Conservation (phyloP, 202 grass and related monocot genomes). For the Bolboschoenoplectus hybrid region DNA sequence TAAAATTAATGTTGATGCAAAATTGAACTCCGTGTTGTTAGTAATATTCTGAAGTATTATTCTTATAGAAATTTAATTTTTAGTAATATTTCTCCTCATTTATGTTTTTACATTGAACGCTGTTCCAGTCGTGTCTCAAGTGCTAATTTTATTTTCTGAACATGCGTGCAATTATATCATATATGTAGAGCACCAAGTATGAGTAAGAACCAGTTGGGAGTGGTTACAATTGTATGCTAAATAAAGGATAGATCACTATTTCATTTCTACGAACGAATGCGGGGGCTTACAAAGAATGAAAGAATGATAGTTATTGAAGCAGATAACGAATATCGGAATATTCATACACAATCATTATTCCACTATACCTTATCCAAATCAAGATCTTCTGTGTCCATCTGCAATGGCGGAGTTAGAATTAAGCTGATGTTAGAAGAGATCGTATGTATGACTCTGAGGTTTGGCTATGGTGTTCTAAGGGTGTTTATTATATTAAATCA, state of each 20-base stretch:
- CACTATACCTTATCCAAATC: not conserved
- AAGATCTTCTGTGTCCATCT: not conserved
- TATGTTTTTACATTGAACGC: not conserved
- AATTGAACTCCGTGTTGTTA: too few species aligned
- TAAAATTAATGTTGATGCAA: not conserved
- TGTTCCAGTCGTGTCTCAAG: not conserved
- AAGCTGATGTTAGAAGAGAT: too few species aligned
- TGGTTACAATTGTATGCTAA: conserved; percentile 11
- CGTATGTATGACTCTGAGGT: too few species aligned
- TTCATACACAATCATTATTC: conserved; percentile 11
- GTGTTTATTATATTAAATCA: too few species aligned
- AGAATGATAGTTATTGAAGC: not conserved
- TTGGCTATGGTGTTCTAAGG: too few species aligned
- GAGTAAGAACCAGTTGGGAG: not conserved
- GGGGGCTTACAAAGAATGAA: not conserved
- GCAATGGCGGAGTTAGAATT: too few species aligned
- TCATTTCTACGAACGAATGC: not conserved
- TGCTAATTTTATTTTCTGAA: conserved; percentile 3
- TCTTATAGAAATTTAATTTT: not conserved
- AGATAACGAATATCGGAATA: conserved; percentile 10
- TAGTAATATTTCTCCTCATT: not conserved
- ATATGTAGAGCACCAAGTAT: not conserved
- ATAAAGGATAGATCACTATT: not conserved
- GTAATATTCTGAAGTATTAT: not conserved
- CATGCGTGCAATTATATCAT: not conserved